Evolutionary conservation across 2,329 filamentous ascomycete genomes (phyloP), one percentile per base, ranked within the genome.

Genomic region (Exophiala sideris): DNA sequence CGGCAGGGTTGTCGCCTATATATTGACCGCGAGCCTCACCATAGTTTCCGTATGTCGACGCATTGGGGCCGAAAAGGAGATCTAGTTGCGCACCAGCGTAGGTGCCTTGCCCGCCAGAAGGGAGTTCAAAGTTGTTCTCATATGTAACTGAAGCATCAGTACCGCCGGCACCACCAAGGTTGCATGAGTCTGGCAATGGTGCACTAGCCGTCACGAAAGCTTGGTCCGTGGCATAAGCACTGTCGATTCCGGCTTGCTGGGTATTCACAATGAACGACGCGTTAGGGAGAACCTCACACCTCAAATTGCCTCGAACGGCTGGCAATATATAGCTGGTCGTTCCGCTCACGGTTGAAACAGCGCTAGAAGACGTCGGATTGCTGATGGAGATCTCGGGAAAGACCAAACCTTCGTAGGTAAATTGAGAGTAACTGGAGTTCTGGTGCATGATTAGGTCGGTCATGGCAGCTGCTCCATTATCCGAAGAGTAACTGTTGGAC

Each of bases 31-130:
- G 57, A 45, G 12, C 40, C 45, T 61, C 60, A 14, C 58, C 62
- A 42, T 59, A 57, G 44, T 61, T 57, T 9, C 59, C 55, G 16
- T 57, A 62, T 1, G 54, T 45, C 16, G 50, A 58, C 7, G 58
- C 54, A 49, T 59, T 59, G 14, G 50, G 48, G 9, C 60, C 62
- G 42, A 64, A 64, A 14, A 61, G 48, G 7, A 64, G 54, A 45
- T 64, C 62, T 11, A 61, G 46, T 35, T 61, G 58, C 21, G 50
- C 53, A 3, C 62, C 62, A 7, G 60, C 62, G 46, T 58, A 62
- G 18, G 57, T 57, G n/a, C 33, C 48, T 21, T 47, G 20, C 2
- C 52, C 53, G 24, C 46, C 56, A 14, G 50, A 36, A 38, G 36
- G 54, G 24, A 61, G 50, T 35, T 52, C 54, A 42, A 63, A 63